These are phyloP conservation scores for Naumovozyma castellii DNA, from an alignment of 805 yeast species.

Conservation along the genomic window DNA sequence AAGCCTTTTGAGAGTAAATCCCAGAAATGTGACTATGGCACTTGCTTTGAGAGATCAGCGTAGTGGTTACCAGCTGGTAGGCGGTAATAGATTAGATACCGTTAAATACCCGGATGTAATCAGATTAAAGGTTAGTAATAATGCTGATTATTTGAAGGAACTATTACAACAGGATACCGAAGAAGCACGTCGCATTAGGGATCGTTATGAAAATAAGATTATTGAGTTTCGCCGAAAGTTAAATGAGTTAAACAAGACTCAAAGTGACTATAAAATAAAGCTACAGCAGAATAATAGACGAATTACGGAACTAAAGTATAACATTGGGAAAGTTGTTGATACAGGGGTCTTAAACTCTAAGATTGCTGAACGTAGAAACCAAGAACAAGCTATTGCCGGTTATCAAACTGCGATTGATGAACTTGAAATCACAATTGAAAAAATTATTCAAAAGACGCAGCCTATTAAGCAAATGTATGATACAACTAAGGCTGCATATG, in stretches of 20 bases:
- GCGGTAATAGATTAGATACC: constrained; percentile 47
- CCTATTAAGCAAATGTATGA: constrained; percentile 14
- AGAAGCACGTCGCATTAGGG: constrained; percentile 24
- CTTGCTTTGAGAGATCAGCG: constrained; percentile 34
- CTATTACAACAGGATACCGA: constrained; percentile 13
- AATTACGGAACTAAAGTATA: constrained; percentile 18
- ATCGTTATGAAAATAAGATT: constrained; percentile 7
- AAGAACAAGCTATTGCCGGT: constrained; percentile 18
- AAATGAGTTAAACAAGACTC: constrained; percentile 19
- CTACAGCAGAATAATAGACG: constrained; percentile 22
- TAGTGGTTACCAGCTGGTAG: constrained; percentile 40
- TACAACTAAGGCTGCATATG: constrained; percentile 8
- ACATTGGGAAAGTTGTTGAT: constrained; percentile 23
- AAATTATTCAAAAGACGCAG: constrained; percentile 11
- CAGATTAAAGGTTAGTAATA: constrained; percentile 14
- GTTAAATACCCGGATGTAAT: constrained; percentile 32
- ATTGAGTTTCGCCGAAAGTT: constrained; percentile 5
- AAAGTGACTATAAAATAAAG: constrained; percentile 22
- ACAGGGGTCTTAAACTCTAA: constrained; percentile 21
- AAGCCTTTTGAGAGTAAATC: constrained; percentile 29
- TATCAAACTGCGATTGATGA: constrained; percentile 22
- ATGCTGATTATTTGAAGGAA: constrained; percentile 17
- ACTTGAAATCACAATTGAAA: constrained; percentile 15
- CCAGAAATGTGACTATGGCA: constrained; percentile 35
- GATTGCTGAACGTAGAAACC: constrained; percentile 16